Base-by-base conservation (phyloP, 768 basidiomycete species). In the Multifurca ochricompacta region DNA sequence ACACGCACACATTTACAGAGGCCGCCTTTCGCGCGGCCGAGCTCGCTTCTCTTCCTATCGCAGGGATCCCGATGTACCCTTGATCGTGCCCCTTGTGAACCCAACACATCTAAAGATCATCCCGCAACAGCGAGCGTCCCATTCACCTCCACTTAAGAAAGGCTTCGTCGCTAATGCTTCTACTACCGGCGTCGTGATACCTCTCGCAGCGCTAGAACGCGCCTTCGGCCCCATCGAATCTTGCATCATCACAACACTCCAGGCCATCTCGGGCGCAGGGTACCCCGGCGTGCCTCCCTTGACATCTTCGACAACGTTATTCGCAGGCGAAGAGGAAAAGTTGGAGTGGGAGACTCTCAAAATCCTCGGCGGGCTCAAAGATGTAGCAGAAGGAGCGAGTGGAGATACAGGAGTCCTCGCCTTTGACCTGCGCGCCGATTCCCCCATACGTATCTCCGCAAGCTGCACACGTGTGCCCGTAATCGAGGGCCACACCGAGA, bases 281-380 rank as follows among this genome's bases (percentile, higher is more conserved):
- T 99, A 98, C 72, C 96, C 96, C 1, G 96, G 95, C 48, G 83
- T 98, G 1, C 91, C 11, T 77, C 78, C 39, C 76, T 99, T 53
- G 96, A 98, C 70, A 90, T 97, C 68, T 63, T 96, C 60, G 96
- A 98, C 73, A 98, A 98, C 73, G 77, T 99, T 67, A 85, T 99
- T 99, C 68, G 70, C 79, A 16, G 91, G 94, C 45, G 95, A 97
- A 66, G 89, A 92, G 64, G 96, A 98, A 67, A 99, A 98, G 68
- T 92, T 98, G 60, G 95, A 99, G 68, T 99, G 96, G 96, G 96
- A 99, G 73, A 86, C 91, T 6, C 79, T 88, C 63, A 99, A 98
- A 74, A 99, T 99, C 64, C 82, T 99, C 19, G 95, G 96, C 21
- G 91, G 85, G 3, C 63, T 97, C 53, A 63, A 73, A 3, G 73